These are phyloP conservation scores for Trematosphaeria pertusa DNA, from an alignment of 2,329 filamentous ascomycete genomes.

Conservation along the genomic window DNA sequence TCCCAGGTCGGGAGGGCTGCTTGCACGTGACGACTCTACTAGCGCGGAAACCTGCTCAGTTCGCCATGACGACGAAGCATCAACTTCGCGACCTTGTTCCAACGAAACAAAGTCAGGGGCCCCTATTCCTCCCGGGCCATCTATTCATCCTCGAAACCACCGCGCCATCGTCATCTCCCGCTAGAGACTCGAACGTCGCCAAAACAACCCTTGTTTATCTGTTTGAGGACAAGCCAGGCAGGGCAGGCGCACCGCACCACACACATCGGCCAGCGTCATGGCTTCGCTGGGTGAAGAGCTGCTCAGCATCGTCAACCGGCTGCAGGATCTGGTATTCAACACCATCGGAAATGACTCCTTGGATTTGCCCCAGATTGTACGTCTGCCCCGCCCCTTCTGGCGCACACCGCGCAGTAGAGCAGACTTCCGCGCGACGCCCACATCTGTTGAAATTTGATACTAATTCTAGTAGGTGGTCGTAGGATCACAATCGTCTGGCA, in stretches of 20 bases:
- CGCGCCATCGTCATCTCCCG: too few relatives aligned
- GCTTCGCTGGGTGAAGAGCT: slow-evolving; percentile 95
- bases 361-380: slow-evolving; percentile 96
- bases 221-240: slow-evolving; percentile 28
- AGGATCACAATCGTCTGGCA: slow-evolving; percentile 96
- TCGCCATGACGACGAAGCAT: slow-evolving; percentile 34
- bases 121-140: not conserved
- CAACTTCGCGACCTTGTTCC: slow-evolving; percentile 14
- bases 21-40: slow-evolving; percentile 5
- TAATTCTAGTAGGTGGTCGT: slow-evolving; percentile 80
- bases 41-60: slow-evolving; percentile 25
- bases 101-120: slow-evolving; percentile 2
- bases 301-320: slow-evolving; percentile 93
- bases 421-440: not conserved
- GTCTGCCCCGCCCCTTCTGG: slow-evolving; percentile 62
- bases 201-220: slow-evolving; percentile 37
- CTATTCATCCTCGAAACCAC: too few relatives aligned
- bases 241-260: slow-evolving; percentile 27
- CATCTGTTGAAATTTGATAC: slow-evolving; percentile 7
- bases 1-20: not conserved
- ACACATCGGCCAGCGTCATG: slow-evolving; percentile 63
- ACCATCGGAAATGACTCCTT: slow-evolving; percentile 99
- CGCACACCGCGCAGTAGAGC: slow-evolving; percentile 19
- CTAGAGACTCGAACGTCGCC: too few relatives aligned
- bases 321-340: slow-evolving; percentile 99